Evolutionary conservation across 129 eudicot genomes (phyloP).

Genomic region (Artemisia annua): DNA sequence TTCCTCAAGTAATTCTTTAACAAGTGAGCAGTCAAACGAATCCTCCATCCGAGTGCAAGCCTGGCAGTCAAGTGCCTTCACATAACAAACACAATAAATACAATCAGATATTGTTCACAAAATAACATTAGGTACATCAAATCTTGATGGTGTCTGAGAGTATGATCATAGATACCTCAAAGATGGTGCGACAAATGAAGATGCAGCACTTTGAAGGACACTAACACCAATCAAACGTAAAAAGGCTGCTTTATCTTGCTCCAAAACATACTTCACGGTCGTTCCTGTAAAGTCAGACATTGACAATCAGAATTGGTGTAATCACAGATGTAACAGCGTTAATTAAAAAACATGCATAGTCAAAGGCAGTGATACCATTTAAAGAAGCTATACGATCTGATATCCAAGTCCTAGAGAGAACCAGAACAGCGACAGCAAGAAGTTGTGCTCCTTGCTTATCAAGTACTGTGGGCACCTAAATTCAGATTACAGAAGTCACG

Average conservation of each 20-base stretch:
- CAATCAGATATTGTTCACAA: conserved; percentile 3
- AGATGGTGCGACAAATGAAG: conserved; percentile 96
- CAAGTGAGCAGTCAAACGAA: conserved; percentile 85
- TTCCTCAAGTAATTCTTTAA: conserved; percentile 80
- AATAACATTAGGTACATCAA: conserved; percentile 2
- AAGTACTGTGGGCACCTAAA: conserved; percentile 88
- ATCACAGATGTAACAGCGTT: neutral
- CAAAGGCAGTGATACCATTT: conserved; percentile 56
- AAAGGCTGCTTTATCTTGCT: conserved; percentile 92
- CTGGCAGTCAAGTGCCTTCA: conserved; percentile 91
- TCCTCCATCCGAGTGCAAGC: conserved; percentile 98
- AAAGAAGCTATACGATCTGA: conserved; percentile 98
- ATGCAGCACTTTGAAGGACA: conserved; percentile 96
- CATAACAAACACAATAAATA: conserved; percentile 14
- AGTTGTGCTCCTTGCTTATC: conserved; percentile 98
- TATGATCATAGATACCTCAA: conserved; percentile 57
- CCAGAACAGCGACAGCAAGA: conserved; percentile 89
- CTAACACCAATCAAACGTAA: conserved; percentile 86
- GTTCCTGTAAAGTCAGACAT: conserved; percentile 57
- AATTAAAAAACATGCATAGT: neutral
- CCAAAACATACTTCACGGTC: conserved; percentile 90
- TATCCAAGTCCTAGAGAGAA: conserved; percentile 89
- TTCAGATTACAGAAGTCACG: conserved; percentile 28
- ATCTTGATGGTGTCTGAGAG: neutral
- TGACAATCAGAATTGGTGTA: neutral